phyloP scores from a whole-genome alignment of 768 basidiomycete species.

The Lyophyllum semitale region DNA sequence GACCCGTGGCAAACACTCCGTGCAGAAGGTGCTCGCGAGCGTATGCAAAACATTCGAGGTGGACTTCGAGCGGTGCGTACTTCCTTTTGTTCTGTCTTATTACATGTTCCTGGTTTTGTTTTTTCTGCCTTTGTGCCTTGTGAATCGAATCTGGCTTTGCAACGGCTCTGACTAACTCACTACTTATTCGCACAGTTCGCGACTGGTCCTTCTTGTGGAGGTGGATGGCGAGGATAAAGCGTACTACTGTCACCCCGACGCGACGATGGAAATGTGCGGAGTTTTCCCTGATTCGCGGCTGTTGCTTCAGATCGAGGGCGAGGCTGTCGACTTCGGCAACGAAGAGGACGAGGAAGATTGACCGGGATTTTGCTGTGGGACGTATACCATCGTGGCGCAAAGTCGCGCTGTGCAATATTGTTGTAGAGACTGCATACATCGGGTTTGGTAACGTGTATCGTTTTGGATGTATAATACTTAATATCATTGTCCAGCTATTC shows the following conservation, averaged over 20 bases:
- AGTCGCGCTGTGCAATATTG: not conserved
- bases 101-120: not conserved
- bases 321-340: not conserved
- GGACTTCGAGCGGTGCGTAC: conserved; percentile 28
- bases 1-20: conserved; percentile 41
- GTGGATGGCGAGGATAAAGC: not conserved
- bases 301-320: conserved; percentile 6
- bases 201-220: conserved; percentile 10
- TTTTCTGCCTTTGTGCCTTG: not conserved
- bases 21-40: conserved; percentile 40
- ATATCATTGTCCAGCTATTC: too few species aligned
- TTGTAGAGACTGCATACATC: not conserved
- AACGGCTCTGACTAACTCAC: not conserved
- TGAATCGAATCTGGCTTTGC: too few species aligned
- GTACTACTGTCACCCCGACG: conserved; percentile 11
- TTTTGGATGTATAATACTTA: too few species aligned
- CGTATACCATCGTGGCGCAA: not conserved
- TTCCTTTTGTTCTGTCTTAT: not conserved
- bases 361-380: not conserved
- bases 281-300: conserved; percentile 1
- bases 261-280: conserved; percentile 13
- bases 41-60: conserved; percentile 42
- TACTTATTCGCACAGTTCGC: conserved; percentile 3
- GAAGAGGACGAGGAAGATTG: not conserved
- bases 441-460: too few species aligned